Percentiles rank a stretch among this genome's conserved stretches.
Conservation (phyloP, 352 stramenopile genomes). For the Globisporangium abappressorium region DNA sequence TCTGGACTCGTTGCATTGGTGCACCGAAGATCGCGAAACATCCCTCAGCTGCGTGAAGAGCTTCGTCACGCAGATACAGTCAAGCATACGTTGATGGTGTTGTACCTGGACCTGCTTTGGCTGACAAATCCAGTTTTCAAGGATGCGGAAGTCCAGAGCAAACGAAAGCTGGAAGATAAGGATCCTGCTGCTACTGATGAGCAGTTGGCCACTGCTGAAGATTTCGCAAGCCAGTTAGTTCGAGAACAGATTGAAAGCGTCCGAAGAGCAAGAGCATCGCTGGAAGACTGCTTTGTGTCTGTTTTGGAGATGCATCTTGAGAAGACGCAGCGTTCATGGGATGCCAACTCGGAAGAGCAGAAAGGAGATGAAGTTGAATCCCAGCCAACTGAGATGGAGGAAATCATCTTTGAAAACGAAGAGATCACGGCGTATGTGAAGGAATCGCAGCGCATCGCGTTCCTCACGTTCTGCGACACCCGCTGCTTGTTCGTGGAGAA, state of each 20-base stretch:
- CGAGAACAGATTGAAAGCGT: slow-evolving; percentile 44
- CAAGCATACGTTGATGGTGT: slow-evolving; percentile 57
- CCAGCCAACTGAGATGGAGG: slow-evolving; percentile 49
- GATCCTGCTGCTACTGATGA: slow-evolving; percentile 13
- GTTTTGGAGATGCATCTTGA: slow-evolving; percentile 76
- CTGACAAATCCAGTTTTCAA: slow-evolving; percentile 64
- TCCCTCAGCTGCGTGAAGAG: slow-evolving; percentile 43
- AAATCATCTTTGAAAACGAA: slow-evolving; percentile 63
- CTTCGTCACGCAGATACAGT: slow-evolving; percentile 60
- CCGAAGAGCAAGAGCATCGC: slow-evolving; percentile 26
- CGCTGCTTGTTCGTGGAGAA: slow-evolving; percentile 84
- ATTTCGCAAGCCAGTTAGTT: slow-evolving; percentile 5
- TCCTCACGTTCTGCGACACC: slow-evolving; percentile 76
- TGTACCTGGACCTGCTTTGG: slow-evolving; percentile 81
- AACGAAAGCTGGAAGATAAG: slow-evolving; percentile 19
- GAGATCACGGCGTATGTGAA: slow-evolving; percentile 50
- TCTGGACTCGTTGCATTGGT: slow-evolving; percentile 41
- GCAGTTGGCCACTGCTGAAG: slow-evolving; percentile 9
- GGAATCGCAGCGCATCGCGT: slow-evolving; percentile 60
- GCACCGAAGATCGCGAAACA: slow-evolving; percentile 40
- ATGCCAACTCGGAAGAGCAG: slow-evolving; percentile 29
- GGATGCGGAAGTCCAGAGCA: slow-evolving; percentile 24
- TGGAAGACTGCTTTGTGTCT: slow-evolving; percentile 65
- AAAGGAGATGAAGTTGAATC: slow-evolving; percentile 28
- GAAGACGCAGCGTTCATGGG: slow-evolving; percentile 23